Base-by-base conservation (phyloP, 2,329 filamentous ascomycete genomes). In the Monilinia vaccinii-corymbosi region DNA sequence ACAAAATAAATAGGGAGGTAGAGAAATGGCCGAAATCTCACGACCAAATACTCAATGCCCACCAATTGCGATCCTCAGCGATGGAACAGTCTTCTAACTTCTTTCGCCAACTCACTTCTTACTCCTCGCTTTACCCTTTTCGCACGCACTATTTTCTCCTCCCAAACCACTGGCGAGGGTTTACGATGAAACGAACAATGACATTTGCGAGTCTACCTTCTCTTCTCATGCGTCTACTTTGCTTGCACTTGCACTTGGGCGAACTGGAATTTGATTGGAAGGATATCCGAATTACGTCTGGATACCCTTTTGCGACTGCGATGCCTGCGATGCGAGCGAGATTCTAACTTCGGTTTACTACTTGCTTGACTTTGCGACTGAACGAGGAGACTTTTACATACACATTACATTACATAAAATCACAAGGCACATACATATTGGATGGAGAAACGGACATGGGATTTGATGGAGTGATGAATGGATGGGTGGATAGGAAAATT, bases 21-120 rank as follows among this genome's bases (percentile, higher is more conserved):
- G 94, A 71, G 94, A 97, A 76, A 88, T 97, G 72, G 94, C 94
- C 64, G 93, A 97, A 76, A 91, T 97, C 65, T 93, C 91, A 67
- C 82, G 94, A 67, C 94, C 94, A 25, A 97, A 97, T 70, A 97
- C 94, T 13, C 68, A 71, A 63, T 69, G 96, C 73, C 91, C 93
- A 36, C 94, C 94, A 5, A 97, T 99, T 71, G 86, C 97, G 76
- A 97, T 97, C 68, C 82, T 96, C 67, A 96, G 91, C 65, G 94
- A 99, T 73, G 94, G 94, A 63, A 97, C 94, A 28, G 90, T 99
- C 66, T 97, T 99, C 73, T 96, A 84, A 67, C n/a, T 44, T 42
- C 16, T 53, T 53, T 53, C 34, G 28, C 18, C 28, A n/a, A 34
- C 34, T 55, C 28, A 21, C 21, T 50, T 36, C 52, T 25, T 57